Evolutionary conservation across 2,329 filamentous ascomycete genomes (phyloP).

Genomic region (Penicillium expansum): DNA sequence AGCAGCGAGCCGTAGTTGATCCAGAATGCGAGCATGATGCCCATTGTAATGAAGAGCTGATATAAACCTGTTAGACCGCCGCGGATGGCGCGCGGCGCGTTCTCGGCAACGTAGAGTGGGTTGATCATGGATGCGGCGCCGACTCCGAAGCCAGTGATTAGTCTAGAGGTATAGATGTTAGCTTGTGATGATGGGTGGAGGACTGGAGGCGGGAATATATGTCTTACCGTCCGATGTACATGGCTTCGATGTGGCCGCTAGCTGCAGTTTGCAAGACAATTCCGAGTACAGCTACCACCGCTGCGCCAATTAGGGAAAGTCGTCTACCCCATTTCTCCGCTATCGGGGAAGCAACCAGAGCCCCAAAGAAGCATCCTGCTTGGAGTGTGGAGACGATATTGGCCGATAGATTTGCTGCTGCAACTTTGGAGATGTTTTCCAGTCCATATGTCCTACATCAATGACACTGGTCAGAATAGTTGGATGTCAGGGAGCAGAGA

Average conservation of each 20-base stretch:
- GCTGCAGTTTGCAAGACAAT: slow-evolving; percentile 63
- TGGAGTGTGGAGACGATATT: slow-evolving; percentile 72
- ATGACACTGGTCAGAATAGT: slow-evolving; percentile 15
- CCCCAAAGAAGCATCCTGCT: slow-evolving; percentile 65
- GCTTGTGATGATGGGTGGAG: not conserved
- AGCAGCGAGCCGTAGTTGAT: slow-evolving; percentile 55
- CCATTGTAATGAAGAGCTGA: slow-evolving; percentile 55
- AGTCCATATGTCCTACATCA: slow-evolving; percentile 53
- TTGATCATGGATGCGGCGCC: slow-evolving; percentile 56
- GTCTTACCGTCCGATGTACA: slow-evolving; percentile 64
- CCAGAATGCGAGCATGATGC: slow-evolving; percentile 49
- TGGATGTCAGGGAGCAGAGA: not conserved
- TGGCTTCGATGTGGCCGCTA: slow-evolving; percentile 58
- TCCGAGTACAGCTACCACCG: slow-evolving; percentile 58
- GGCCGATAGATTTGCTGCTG: slow-evolving; percentile 56
- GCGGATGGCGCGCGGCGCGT: slow-evolving; percentile 57
- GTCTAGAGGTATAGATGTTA: slow-evolving; percentile 20
- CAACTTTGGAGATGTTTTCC: slow-evolving; percentile 39
- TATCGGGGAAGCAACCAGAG: slow-evolving; percentile 48
- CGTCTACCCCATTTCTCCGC: slow-evolving; percentile 55
- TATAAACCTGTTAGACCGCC: slow-evolving; percentile 61
- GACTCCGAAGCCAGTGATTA: slow-evolving; percentile 54
- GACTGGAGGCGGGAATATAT: not conserved
- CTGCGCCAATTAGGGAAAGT: slow-evolving; percentile 54
- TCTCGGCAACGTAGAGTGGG: slow-evolving; percentile 61